These are phyloP conservation scores for Globisporangium spinosum DNA, from an alignment of 352 stramenopile genomes.

Conservation along the genomic window DNA sequence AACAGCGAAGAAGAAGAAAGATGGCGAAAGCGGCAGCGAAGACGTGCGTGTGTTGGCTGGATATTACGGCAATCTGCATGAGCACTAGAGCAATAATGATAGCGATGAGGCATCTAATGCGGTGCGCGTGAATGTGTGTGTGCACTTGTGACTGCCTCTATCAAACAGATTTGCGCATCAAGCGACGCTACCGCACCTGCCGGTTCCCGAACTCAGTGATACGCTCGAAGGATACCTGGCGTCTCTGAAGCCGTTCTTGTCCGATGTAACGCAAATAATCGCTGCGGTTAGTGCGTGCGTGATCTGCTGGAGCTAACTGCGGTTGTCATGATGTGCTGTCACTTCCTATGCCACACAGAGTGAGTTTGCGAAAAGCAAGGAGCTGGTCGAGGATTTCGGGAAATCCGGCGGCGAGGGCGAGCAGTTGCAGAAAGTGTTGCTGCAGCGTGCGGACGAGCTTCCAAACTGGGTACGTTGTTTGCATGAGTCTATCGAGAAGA, in stretches of 20 bases:
- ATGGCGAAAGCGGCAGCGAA: not conserved
- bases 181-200: slow-evolving; percentile 57
- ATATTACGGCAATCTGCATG: not conserved
- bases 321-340: slow-evolving; percentile 26
- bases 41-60: slow-evolving; percentile 3
- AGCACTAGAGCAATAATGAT: not conserved
- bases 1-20: not conserved
- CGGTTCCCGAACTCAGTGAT: slow-evolving; percentile 80
- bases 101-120: not conserved
- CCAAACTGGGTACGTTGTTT: slow-evolving; percentile 51
- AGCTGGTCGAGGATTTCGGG: slow-evolving; percentile 43
- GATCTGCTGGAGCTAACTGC: slow-evolving; percentile 25
- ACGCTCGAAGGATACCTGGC: slow-evolving; percentile 82
- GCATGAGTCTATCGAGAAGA: not conserved
- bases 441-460: slow-evolving; percentile 37
- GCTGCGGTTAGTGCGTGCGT: slow-evolving; percentile 12
- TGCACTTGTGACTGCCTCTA: not conserved
- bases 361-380: slow-evolving; percentile 34
- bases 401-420: slow-evolving; percentile 45
- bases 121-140: not conserved
- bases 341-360: slow-evolving; percentile 26
- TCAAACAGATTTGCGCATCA: slow-evolving; percentile 49
- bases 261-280: slow-evolving; percentile 23
- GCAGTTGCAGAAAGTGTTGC: slow-evolving; percentile 43
- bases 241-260: slow-evolving; percentile 61